These are phyloP conservation scores for Elaeis guineensis DNA, from an alignment of 176 grass and related monocot genomes.

Conservation along the genomic window DNA sequence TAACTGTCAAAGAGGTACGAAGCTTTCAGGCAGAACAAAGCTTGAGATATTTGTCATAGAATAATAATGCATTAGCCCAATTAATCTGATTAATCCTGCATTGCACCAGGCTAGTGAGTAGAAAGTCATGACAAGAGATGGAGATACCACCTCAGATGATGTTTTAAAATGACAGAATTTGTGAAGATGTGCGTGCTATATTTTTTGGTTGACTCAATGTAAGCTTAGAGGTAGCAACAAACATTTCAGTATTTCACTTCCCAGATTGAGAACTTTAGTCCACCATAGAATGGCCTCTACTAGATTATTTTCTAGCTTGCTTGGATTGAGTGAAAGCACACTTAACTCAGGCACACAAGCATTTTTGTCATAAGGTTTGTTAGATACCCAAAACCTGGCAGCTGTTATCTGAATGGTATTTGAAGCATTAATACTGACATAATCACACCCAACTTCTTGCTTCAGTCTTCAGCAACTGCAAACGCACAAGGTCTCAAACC, in stretches of 20 bases:
- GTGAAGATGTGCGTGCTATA: no score
- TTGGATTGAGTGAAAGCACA: slow-evolving; percentile 53
- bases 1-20: not conserved
- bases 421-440: slow-evolving; percentile 59
- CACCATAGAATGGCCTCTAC: slow-evolving; percentile 50
- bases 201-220: no score
- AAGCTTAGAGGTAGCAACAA: not conserved
- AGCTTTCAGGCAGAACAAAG: slow-evolving; percentile 58
- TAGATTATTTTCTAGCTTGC: slow-evolving; percentile 37
- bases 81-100: slow-evolving; percentile 37
- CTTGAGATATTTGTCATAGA: slow-evolving; percentile 54
- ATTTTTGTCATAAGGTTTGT: slow-evolving; percentile 55
- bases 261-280: slow-evolving; percentile 36
- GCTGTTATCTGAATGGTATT: slow-evolving; percentile 58
- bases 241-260: slow-evolving; percentile 53
- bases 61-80: slow-evolving; percentile 36
- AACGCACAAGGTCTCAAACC: slow-evolving; percentile 55
- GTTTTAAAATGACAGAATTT: no score
- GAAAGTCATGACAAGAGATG: not conserved
- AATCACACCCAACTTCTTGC: slow-evolving; percentile 46
- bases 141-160: no score
- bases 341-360: slow-evolving; percentile 60
- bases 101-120: not conserved
- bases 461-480: slow-evolving; percentile 55
- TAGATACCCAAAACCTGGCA: slow-evolving; percentile 31